phyloP scores from a whole-genome alignment of 345 rosid genomes.

The Syzygium jambos region DNA sequence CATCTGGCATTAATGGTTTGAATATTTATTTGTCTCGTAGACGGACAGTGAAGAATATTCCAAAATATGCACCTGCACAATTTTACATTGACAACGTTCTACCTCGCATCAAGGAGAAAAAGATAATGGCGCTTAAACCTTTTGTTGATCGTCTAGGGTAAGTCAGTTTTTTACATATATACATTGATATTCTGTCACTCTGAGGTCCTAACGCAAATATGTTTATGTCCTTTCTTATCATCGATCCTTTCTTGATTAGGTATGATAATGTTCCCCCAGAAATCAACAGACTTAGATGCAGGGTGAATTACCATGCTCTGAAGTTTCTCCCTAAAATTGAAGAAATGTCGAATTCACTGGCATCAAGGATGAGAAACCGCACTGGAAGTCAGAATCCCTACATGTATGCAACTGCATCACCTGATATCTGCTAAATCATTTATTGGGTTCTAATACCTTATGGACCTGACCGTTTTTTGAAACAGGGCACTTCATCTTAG shows the following conservation, averaged over 20 bases:
- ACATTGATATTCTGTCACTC: neutral
- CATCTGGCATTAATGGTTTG: conserved; percentile 6
- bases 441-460: neutral
- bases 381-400: conserved; percentile 80
- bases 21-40: conserved; percentile 25
- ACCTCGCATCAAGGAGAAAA: conserved; percentile 97
- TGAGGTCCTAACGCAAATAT: neutral
- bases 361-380: conserved; percentile 93
- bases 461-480: conserved; percentile 5
- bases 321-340: conserved; percentile 93
- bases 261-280: conserved; percentile 97
- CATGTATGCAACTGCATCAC: conserved; percentile 48
- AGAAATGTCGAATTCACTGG: conserved; percentile 82
- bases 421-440: conserved; percentile 4
- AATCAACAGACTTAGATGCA: conserved; percentile 95
- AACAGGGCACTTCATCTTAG: conserved; percentile 99
- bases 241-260: conserved; percentile 19
- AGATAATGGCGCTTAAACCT: conserved; percentile 97
- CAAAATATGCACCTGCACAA: conserved; percentile 96
- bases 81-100: conserved; percentile 98
- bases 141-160: conserved; percentile 99
- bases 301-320: conserved; percentile 98
- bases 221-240: neutral
- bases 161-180: conserved; percentile 1
- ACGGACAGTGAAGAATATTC: conserved; percentile 97